A percentile compares a stretch with the other conserved stretches of the same genome.
Evolutionary conservation across 2,329 filamentous ascomycete genomes (phyloP).

Genomic region (Xylaria sp.): DNA sequence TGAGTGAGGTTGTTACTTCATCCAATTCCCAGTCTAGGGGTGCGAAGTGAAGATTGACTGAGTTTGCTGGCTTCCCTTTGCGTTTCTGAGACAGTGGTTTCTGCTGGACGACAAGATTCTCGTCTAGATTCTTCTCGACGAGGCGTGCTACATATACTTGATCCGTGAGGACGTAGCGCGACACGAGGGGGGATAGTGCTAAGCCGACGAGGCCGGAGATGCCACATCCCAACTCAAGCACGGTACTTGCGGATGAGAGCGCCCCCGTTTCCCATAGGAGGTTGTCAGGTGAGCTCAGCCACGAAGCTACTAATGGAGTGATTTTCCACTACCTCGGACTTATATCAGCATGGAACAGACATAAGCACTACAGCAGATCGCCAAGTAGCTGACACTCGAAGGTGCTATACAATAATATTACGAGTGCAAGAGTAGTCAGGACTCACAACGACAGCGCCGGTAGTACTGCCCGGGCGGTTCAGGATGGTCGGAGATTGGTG

Average conservation of each 20-base stretch:
- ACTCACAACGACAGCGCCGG: conserved; percentile 75
- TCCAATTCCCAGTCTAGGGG: conserved; percentile 87
- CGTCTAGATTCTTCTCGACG: conserved; percentile 78
- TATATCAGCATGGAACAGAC: conserved; percentile 10
- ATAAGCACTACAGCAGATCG: conserved; percentile 8
- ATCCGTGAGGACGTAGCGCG: conserved; percentile 82
- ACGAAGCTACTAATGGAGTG: conserved; percentile 83
- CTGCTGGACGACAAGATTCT: conserved; percentile 59
- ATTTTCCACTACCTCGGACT: conserved; percentile 75
- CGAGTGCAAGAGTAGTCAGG: not conserved
- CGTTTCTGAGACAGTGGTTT: conserved; percentile 38
- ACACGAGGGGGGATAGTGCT: conserved; percentile 69
- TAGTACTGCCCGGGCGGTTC: conserved; percentile 76
- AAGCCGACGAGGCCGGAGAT: conserved; percentile 84
- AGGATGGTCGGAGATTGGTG: conserved; percentile 87
- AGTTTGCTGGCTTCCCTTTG: conserved; percentile 37
- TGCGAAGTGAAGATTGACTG: conserved; percentile 63
- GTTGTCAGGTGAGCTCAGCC: conserved; percentile 75
- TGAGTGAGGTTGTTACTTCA: conserved; percentile 59
- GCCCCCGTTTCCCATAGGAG: conserved; percentile 67
- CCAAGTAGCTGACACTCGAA: not conserved
- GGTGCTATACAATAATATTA: not conserved
- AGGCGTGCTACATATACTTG: conserved; percentile 85
- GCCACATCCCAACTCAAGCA: conserved; percentile 90
- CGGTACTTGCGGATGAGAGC: conserved; percentile 64